Evolutionary conservation across 192 early-diverging fungal genomes (phyloP).

Genomic region (Oehlia diaphana): DNA sequence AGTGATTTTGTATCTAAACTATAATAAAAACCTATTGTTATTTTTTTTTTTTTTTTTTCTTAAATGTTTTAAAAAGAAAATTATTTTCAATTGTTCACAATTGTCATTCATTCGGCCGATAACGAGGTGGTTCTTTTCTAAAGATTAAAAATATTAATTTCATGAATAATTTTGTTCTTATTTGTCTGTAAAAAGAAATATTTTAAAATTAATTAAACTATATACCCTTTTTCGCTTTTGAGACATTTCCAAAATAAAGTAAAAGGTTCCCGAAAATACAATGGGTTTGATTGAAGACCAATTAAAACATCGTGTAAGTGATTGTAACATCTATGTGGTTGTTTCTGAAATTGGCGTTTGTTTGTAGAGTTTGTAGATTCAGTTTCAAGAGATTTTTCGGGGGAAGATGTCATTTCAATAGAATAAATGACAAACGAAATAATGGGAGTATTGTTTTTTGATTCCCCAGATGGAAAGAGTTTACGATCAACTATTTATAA

Average conservation of each 20-base stretch:
- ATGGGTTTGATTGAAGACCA: not conserved
- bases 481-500: no score
- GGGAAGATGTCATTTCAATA: not conserved
- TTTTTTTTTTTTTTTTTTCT: not conserved
- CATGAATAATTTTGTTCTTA: not conserved
- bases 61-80: not conserved
- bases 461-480: no score
- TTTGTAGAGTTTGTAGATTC: not conserved
- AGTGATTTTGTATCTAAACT: not conserved
- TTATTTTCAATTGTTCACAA: not conserved
- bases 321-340: not conserved
- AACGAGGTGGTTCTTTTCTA: not conserved
- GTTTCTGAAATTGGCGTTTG: not conserved
- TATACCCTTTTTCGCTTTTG: not conserved
- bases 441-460: not conserved
- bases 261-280: not conserved
- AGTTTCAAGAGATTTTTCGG: not conserved
- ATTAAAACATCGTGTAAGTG: not conserved
- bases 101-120: not conserved
- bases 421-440: not conserved
- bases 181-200: not conserved
- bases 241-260: not conserved
- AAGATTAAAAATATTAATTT: not conserved
- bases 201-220: not conserved
- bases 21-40: not conserved